Percentiles rank a stretch among this genome's conserved stretches.
phyloP scores from a whole-genome alignment of 495 filamentous ascomycete species.

The Acidiella bohemica region DNA sequence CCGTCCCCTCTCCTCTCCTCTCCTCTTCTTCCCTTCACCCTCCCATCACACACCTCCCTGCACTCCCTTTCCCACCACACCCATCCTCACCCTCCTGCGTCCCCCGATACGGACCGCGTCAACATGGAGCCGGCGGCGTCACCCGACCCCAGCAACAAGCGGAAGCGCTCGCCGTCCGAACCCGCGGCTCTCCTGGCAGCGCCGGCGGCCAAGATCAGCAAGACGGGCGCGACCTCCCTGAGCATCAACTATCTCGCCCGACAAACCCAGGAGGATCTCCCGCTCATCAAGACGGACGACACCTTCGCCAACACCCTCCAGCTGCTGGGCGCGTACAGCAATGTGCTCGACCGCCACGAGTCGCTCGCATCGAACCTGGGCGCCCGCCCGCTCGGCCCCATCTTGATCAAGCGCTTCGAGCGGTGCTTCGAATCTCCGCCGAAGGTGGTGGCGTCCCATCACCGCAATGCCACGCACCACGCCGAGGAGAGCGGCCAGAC shows the following conservation, averaged over 20 bases:
- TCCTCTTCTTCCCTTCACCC: too few species aligned
- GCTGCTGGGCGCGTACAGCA: constrained; percentile 63
- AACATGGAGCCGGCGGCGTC: constrained; percentile 28
- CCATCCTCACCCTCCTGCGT: too few species aligned
- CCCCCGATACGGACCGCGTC: too few species aligned
- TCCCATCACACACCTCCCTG: too few species aligned
- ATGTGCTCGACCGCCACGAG: constrained; percentile 70
- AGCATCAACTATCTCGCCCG: constrained; percentile 68
- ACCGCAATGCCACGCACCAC: constrained; percentile 46
- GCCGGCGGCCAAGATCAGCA: constrained; percentile 39
- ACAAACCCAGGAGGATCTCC: constrained; percentile 47
- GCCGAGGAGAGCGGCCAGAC: constrained; percentile 35
- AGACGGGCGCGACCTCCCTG: constrained; percentile 19
- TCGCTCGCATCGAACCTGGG: constrained; percentile 75
- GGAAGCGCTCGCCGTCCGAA: constrained; percentile 37
- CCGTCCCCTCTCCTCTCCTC: not conserved
- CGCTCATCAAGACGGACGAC: constrained; percentile 46
- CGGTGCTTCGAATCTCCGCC: constrained; percentile 72
- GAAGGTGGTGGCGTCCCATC: constrained; percentile 49
- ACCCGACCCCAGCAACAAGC: constrained; percentile 34
- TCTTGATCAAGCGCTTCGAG: constrained; percentile 74
- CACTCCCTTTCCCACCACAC: too few species aligned
- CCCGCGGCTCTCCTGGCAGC: constrained; percentile 22
- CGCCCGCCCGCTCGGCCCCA: constrained; percentile 67
- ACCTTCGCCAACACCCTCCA: constrained; percentile 47